phyloP scores from a whole-genome alignment of 371 early-diverging fungal species.

The Mortierella sp. region DNA sequence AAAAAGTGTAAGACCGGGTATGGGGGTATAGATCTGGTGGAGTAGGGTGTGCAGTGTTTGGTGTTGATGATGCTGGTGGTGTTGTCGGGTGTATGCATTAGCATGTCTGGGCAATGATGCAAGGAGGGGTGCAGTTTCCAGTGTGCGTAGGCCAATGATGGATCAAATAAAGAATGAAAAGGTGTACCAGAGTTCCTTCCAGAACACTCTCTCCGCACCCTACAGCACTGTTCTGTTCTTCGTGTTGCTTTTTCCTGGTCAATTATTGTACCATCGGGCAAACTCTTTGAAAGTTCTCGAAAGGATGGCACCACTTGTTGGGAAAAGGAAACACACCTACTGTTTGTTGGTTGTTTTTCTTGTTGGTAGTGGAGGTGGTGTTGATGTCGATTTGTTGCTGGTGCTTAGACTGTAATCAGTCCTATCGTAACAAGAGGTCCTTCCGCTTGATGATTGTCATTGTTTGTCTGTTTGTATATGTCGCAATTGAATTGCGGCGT shows the following conservation, averaged over 20 bases:
- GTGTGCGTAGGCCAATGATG: not conserved
- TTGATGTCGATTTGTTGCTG: too few relatives aligned
- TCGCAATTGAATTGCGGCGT: too few relatives aligned
- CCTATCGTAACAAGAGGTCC: too few relatives aligned
- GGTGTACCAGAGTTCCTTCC: too few relatives aligned
- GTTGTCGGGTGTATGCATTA: not conserved
- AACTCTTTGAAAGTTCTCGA: not conserved
- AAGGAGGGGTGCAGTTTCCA: not conserved
- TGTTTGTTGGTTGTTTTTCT: not conserved
- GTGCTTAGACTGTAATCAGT: too few relatives aligned
- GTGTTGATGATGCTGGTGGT: not conserved
- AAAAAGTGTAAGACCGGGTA: not conserved
- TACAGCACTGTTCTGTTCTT: too few relatives aligned
- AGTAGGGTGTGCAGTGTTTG: not conserved
- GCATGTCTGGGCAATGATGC: not conserved
- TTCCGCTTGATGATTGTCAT: not conserved
- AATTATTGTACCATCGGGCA: not conserved
- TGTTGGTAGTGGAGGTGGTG: not conserved
- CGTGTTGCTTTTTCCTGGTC: too few relatives aligned
- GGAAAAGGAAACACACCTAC: not conserved
- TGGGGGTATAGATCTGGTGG: not conserved
- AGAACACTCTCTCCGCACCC: too few relatives aligned
- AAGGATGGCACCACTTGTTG: not conserved
- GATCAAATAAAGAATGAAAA: not conserved
- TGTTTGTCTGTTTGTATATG: not conserved